These are phyloP conservation scores for Globomyces pollinis-pini DNA, from an alignment of 192 early-diverging fungal genomes.

Conservation along the genomic window DNA sequence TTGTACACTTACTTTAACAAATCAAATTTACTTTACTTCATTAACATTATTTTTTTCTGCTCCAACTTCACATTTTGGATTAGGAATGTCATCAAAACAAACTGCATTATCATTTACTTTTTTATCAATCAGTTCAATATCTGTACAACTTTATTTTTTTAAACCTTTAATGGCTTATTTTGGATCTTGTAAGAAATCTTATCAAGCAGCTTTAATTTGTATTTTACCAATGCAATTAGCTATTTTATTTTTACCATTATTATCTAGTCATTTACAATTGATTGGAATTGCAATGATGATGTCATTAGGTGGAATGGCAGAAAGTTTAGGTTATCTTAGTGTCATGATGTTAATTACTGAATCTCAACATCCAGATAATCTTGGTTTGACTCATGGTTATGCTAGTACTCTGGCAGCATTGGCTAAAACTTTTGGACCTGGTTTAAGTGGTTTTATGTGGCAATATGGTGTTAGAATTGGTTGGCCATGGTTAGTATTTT, in stretches of 20 bases:
- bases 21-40: constrained; percentile 27
- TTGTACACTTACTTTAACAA: constrained; percentile 36
- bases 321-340: constrained; percentile 5
- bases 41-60: constrained; percentile 35
- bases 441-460: not conserved
- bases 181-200: constrained; percentile 5
- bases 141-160: constrained; percentile 22
- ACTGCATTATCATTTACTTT: constrained; percentile 21
- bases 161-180: constrained; percentile 8
- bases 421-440: not conserved
- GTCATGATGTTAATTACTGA: constrained; percentile 11
- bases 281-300: not conserved
- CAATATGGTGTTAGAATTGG: not conserved
- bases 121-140: constrained; percentile 26
- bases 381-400: constrained; percentile 10
- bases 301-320: not conserved
- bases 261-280: not conserved
- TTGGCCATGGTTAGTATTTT: constrained; percentile 1
- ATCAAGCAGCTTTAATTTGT: not conserved
- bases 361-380: not conserved
- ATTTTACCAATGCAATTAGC: not conserved
- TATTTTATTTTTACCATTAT: not conserved
- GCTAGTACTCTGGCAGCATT: constrained; percentile 6
- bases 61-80: constrained; percentile 14
- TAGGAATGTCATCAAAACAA: constrained; percentile 13